phyloP scores from a whole-genome alignment of 2,329 filamentous ascomycete species.

The Calonectria pteridis region DNA sequence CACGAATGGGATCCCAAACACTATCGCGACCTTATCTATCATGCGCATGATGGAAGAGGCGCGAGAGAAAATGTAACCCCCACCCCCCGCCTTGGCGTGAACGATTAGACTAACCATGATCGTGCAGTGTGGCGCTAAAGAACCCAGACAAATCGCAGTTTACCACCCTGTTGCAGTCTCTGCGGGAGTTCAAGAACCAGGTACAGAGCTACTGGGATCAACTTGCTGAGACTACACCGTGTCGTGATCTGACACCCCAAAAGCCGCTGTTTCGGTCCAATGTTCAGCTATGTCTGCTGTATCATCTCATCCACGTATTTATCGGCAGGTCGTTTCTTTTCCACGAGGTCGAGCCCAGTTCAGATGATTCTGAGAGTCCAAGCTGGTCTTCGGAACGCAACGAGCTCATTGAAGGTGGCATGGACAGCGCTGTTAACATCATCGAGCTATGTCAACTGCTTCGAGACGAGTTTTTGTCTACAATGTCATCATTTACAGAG shows the following conservation, averaged over 20 bases:
- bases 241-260: conserved; percentile 52
- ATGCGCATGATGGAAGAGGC: background rate
- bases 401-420: background rate
- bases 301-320: conserved; percentile 65
- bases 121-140: background rate
- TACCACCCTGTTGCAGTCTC: background rate
- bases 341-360: background rate
- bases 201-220: conserved; percentile 50
- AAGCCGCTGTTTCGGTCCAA: conserved; percentile 59
- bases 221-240: conserved; percentile 47
- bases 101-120: background rate
- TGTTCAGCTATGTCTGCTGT: conserved; percentile 64
- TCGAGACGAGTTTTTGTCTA: background rate
- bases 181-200: background rate
- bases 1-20: conserved; percentile 51
- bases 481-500: background rate
- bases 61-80: background rate
- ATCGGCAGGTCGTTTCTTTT: conserved; percentile 61
- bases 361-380: background rate
- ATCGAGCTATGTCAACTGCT: background rate
- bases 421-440: background rate
- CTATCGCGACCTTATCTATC: conserved; percentile 55
- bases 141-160: conserved; percentile 3
- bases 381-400: background rate
- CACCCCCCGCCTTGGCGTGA: background rate